These are phyloP conservation scores for Rhodotorula babjevae DNA, from an alignment of 768 basidiomycete genomes.

Conservation along the genomic window DNA sequence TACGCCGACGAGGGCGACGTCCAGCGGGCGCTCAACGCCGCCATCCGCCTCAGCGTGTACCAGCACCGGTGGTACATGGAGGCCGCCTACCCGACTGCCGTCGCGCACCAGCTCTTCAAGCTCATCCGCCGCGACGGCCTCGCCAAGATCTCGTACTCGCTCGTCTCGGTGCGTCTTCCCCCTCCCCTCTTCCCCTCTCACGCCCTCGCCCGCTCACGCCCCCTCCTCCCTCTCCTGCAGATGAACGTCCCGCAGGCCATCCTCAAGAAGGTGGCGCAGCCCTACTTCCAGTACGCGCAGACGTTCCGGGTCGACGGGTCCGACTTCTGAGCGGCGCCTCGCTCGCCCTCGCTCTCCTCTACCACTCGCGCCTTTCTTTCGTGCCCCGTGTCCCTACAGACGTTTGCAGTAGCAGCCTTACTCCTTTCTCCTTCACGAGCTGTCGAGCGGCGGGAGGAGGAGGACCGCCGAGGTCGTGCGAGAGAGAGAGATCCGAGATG, in stretches of 20 bases:
- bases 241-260: slow-evolving; percentile 37
- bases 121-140: slow-evolving; percentile 88
- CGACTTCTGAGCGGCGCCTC: slow-evolving; percentile 7
- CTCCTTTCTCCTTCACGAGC: too few species aligned
- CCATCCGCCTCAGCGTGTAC: slow-evolving; percentile 87
- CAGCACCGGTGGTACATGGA: slow-evolving; percentile 77
- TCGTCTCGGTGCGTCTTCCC: slow-evolving; percentile 56
- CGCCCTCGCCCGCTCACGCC: not conserved
- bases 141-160: slow-evolving; percentile 85
- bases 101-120: slow-evolving; percentile 86
- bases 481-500: too few species aligned
- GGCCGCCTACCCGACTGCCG: slow-evolving; percentile 56
- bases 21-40: slow-evolving; percentile 80
- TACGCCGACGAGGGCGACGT: slow-evolving; percentile 97
- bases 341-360: too few species aligned
- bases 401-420: not conserved
- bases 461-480: too few species aligned
- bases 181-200: not conserved
- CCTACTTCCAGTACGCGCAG: slow-evolving; percentile 36
- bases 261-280: slow-evolving; percentile 38
- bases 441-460: too few species aligned
- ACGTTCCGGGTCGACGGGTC: slow-evolving; percentile 26
- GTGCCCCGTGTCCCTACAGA: not conserved
- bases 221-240: slow-evolving; percentile 2
- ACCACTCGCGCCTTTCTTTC: too few species aligned